Conservation (phyloP, 1,284 basidiomycete genomes). For the Sanguinoderma infundibulare region DNA sequence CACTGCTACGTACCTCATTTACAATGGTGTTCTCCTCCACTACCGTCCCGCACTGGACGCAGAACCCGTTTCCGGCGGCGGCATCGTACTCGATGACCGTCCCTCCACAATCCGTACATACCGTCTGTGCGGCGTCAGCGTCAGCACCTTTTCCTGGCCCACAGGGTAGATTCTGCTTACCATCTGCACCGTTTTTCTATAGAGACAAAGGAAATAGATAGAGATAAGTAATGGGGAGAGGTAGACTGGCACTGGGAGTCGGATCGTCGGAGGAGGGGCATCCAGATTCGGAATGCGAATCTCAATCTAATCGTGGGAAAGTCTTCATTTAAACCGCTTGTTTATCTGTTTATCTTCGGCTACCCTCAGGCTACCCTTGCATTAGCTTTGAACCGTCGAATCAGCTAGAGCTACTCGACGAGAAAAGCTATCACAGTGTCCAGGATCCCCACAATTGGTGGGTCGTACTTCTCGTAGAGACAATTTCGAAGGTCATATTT, state of each 20-base stretch:
- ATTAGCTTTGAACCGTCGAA: too few species aligned
- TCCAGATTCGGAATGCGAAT: background rate
- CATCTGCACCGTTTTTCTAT: background rate
- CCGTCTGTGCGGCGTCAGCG: constrained; percentile 37
- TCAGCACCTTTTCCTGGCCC: background rate
- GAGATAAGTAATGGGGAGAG: constrained; percentile 1
- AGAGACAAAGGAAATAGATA: background rate
- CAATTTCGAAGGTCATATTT: too few species aligned
- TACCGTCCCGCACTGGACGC: constrained; percentile 85
- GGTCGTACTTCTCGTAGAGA: too few species aligned
- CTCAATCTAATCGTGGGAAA: background rate
- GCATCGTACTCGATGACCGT: constrained; percentile 83
- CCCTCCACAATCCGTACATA: constrained; percentile 75
- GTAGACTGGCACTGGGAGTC: too few species aligned
- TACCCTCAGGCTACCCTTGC: too few species aligned
- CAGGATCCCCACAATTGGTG: too few species aligned
- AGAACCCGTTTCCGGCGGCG: constrained; percentile 84
- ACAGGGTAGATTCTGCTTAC: background rate
- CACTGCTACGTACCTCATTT: constrained; percentile 50
- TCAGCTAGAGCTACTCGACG: too few species aligned
- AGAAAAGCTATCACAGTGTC: too few species aligned
- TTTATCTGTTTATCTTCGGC: too few species aligned
- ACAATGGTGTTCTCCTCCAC: constrained; percentile 96
- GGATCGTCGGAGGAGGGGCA: too few species aligned
- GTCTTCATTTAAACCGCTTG: background rate